Evolutionary conservation across 2,329 filamentous ascomycete genomes (phyloP).

Genomic region (Aureobasidium sp.): DNA sequence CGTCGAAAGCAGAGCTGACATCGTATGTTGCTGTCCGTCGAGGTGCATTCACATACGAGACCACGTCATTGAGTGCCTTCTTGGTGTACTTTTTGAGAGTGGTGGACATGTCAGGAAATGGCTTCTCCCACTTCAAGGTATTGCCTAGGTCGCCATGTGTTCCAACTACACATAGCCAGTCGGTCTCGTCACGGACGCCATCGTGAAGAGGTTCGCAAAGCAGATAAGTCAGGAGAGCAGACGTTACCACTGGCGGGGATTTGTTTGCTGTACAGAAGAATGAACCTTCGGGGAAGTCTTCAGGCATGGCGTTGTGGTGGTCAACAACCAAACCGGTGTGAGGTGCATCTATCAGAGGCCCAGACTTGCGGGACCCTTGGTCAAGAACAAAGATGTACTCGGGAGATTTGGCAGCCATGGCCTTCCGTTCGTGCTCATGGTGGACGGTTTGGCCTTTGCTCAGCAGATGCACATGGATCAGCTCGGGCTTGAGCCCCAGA

Average conservation of each 20-base stretch:
- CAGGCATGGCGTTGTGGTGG: slow-evolving; percentile 50
- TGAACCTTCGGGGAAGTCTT: slow-evolving; percentile 48
- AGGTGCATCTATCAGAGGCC: slow-evolving; percentile 42
- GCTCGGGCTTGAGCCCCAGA: slow-evolving; percentile 45
- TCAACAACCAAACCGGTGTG: slow-evolving; percentile 53
- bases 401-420: slow-evolving; percentile 44
- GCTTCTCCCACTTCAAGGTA: slow-evolving; percentile 54
- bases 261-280: slow-evolving; percentile 53
- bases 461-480: slow-evolving; percentile 51
- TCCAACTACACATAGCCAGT: slow-evolving; percentile 56
- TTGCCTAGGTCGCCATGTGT: slow-evolving; percentile 60
- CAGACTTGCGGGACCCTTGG: slow-evolving; percentile 51
- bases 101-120: slow-evolving; percentile 56
- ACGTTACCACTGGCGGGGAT: slow-evolving; percentile 57
- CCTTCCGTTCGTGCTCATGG: slow-evolving; percentile 41
- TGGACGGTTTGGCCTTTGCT: slow-evolving; percentile 53
- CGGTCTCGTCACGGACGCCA: slow-evolving; percentile 41
- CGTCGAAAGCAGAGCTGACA: slow-evolving; percentile 52
- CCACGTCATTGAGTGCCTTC: slow-evolving; percentile 53
- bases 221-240: slow-evolving; percentile 53
- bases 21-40: slow-evolving; percentile 53
- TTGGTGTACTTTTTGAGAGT: slow-evolving; percentile 54
- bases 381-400: slow-evolving; percentile 56
- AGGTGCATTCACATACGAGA: slow-evolving; percentile 57
- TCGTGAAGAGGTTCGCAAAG: slow-evolving; percentile 51